A percentile compares a stretch with the other conserved stretches of the same genome.
Conservation (phyloP, 129 eudicot genomes). For the Scalesia atractyloides region DNA sequence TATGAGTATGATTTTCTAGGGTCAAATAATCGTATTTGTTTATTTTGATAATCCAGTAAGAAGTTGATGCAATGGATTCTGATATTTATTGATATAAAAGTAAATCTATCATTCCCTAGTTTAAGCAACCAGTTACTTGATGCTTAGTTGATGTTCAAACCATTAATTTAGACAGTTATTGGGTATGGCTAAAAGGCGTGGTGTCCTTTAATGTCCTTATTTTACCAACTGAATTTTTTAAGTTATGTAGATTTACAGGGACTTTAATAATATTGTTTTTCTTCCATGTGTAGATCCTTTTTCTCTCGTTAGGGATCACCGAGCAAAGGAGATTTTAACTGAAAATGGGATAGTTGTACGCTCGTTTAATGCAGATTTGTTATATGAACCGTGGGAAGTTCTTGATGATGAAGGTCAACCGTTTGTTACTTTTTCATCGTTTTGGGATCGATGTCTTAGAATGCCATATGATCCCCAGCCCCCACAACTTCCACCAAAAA, state of each 20-base stretch:
- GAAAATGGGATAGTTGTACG: conserved; percentile 72
- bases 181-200: no score
- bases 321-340: conserved; percentile 70
- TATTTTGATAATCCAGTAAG: neutral
- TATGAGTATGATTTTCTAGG: neutral
- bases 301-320: conserved; percentile 93
- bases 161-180: no score
- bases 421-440: conserved; percentile 67
- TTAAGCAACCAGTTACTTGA: no score
- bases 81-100: neutral
- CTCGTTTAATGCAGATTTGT: conserved; percentile 88
- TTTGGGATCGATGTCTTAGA: conserved; percentile 96
- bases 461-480: conserved; percentile 97
- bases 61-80: neutral
- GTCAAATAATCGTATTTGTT: neutral
- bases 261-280: neutral
- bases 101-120: neutral
- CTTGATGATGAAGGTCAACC: conserved; percentile 70
- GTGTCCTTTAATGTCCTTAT: no score
- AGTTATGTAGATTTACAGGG: no score
- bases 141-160: no score
- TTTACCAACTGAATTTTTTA: no score
- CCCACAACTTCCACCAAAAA: conserved; percentile 92
- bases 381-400: conserved; percentile 98
- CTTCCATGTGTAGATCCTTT: conserved; percentile 64